Conservation (phyloP, 1,139 yeast genomes). For the Pichia sp. region DNA sequence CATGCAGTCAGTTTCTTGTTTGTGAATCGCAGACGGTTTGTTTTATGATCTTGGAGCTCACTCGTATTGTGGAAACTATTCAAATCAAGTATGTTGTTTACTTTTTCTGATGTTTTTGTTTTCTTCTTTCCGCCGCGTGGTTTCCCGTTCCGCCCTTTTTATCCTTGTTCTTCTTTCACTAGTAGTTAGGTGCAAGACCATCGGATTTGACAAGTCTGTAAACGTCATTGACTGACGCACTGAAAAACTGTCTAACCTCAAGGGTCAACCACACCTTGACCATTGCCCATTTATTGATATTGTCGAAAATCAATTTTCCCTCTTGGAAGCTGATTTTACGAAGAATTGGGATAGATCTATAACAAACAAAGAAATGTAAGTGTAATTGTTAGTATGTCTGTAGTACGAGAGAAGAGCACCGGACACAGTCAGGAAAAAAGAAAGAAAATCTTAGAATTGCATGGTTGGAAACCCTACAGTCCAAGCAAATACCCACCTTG, state of each 20-base stretch:
- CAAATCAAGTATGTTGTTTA: too few relatives aligned
- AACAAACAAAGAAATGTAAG: neutral
- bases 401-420: too few relatives aligned
- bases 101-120: too few relatives aligned
- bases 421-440: too few relatives aligned
- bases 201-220: conserved; percentile 50
- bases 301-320: conserved; percentile 47
- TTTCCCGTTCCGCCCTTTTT: too few relatives aligned
- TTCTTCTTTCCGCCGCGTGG: too few relatives aligned
- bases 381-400: too few relatives aligned
- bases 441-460: conserved; percentile 7
- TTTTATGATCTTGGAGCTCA: too few relatives aligned
- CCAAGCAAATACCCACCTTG: conserved; percentile 76
- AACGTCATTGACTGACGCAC: conserved; percentile 76
- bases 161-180: neutral
- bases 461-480: conserved; percentile 48
- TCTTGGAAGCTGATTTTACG: conserved; percentile 75
- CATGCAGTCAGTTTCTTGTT: too few relatives aligned
- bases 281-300: conserved; percentile 66
- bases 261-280: conserved; percentile 85
- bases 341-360: conserved; percentile 79
- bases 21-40: too few relatives aligned
- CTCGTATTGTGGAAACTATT: too few relatives aligned
- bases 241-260: conserved; percentile 82
- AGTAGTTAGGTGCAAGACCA: conserved; percentile 52